Evolutionary conservation across 345 rosid species (phyloP).

Genomic region (Acer negundo): DNA sequence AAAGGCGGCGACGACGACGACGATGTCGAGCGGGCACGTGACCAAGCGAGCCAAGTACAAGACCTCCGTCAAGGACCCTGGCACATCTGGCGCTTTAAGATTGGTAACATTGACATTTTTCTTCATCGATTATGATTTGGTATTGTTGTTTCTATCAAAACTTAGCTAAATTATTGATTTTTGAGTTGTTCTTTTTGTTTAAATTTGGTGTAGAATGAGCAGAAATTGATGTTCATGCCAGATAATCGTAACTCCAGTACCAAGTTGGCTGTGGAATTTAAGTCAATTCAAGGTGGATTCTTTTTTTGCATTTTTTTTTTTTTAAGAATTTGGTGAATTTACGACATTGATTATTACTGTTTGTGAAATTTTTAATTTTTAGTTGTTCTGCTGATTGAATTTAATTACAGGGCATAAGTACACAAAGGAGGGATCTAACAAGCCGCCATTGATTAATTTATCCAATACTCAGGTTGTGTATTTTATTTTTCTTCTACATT

Average conservation of each 20-base stretch:
- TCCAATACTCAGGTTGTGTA: slow-evolving; percentile 60
- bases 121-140: neutral
- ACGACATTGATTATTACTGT: neutral
- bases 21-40: slow-evolving; percentile 55
- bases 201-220: slow-evolving; percentile 50
- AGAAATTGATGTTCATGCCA: slow-evolving; percentile 63
- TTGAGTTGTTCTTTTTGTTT: neutral
- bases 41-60: slow-evolving; percentile 76
- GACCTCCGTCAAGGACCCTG: slow-evolving; percentile 74
- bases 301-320: neutral
- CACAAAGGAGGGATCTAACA: slow-evolving; percentile 79
- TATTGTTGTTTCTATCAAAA: neutral
- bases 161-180: neutral
- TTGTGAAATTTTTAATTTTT: neutral
- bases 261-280: slow-evolving; percentile 68
- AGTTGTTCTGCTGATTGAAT: slow-evolving; percentile 13
- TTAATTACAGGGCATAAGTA: slow-evolving; percentile 59
- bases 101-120: slow-evolving; percentile 42
- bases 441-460: slow-evolving; percentile 91
- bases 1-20: neutral
- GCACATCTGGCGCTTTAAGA: slow-evolving; percentile 70
- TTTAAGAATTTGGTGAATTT: neutral
- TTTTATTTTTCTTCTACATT: neutral
- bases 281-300: slow-evolving; percentile 58
- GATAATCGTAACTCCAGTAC: slow-evolving; percentile 63